Evolutionary conservation across 192 early-diverging fungal species (phyloP), one percentile per base, ranked within the genome.

Genomic region (Rhizophagus prolifer): DNA sequence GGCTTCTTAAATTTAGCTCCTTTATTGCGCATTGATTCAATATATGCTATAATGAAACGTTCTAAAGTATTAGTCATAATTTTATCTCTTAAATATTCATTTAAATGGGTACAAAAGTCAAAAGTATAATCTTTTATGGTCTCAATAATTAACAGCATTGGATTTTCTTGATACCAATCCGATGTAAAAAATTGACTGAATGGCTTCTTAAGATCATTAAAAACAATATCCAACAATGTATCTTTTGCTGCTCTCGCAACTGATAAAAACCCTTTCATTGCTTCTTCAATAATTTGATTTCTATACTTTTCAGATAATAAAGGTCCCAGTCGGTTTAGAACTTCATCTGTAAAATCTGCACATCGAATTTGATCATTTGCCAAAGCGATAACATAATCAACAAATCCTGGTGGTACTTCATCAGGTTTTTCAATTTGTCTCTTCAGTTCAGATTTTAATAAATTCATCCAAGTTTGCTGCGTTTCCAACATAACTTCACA

Each of bases 101-200:
- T 89, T 86, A 99, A 84, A 77, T 95, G 92, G 71, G 86, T 86
- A 73, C 89, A 88, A 77, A 95, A 97, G 79, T 99, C 96, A 38
- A 89, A 85, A 76, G 88, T 91, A 85, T 99, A 98, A 82, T 99
- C 98, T 78, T 94, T 93, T n/a, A 98, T 83, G 23, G 97, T 98
- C 72, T 91, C 95, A 23, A 98, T 90, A 28, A 99, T 90, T 3
- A 93, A 84, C 62, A 89, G 86, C 90, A 99, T 91, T 66, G 95
- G 79, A 62, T 94, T 91, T 38, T 94, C 90, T 61, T 96, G 91
- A 86, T 99, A 97, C 95, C 96, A 99, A n/a, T 90, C 87, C 3
- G 85, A 67, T 21, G 92, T 92, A 79, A 94, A 94, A 13, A 99
- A 75, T 75, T 90, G 86, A 30, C 79, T 76, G 28, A 97, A 87